Evolutionary conservation across 371 early-diverging fungal species (phyloP).

Genomic region (Mortierella sp.): DNA sequence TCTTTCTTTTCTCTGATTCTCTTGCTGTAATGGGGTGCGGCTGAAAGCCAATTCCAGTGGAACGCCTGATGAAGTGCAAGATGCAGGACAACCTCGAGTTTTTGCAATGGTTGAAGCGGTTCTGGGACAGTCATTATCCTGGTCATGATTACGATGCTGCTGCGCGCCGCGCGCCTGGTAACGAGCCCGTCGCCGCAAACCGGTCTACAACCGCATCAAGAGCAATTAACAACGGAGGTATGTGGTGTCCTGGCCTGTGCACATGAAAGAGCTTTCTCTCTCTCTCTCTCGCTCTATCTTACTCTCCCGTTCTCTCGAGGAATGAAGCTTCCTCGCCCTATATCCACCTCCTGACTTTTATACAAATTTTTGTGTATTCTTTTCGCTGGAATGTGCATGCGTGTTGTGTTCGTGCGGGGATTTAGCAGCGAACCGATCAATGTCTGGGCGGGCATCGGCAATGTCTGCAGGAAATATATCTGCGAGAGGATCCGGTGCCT

Average conservation of each 20-base stretch:
- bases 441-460: slow-evolving; percentile 32
- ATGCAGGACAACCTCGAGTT: slow-evolving; percentile 98
- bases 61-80: slow-evolving; percentile 88
- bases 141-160: slow-evolving; percentile 88
- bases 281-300: too few species aligned
- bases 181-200: slow-evolving; percentile 13
- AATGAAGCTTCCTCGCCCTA: too few species aligned
- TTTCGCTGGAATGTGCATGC: too few species aligned
- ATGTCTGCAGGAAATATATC: slow-evolving; percentile 36
- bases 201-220: slow-evolving; percentile 20
- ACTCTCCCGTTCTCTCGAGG: too few species aligned
- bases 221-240: slow-evolving; percentile 27
- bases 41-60: slow-evolving; percentile 88
- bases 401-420: too few species aligned
- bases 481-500: slow-evolving; percentile 8
- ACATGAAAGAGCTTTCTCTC: not conserved
- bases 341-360: too few species aligned
- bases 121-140: slow-evolving; percentile 86
- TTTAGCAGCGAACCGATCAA: slow-evolving; percentile 35
- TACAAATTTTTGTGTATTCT: too few species aligned
- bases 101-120: slow-evolving; percentile 92
- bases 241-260: too few species aligned
- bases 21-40: not conserved
- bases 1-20: not conserved
- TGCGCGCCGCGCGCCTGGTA: slow-evolving; percentile 65